These are phyloP conservation scores for Ogataea nakhonphanomensis DNA, from an alignment of 805 yeast genomes.

Conservation along the genomic window DNA sequence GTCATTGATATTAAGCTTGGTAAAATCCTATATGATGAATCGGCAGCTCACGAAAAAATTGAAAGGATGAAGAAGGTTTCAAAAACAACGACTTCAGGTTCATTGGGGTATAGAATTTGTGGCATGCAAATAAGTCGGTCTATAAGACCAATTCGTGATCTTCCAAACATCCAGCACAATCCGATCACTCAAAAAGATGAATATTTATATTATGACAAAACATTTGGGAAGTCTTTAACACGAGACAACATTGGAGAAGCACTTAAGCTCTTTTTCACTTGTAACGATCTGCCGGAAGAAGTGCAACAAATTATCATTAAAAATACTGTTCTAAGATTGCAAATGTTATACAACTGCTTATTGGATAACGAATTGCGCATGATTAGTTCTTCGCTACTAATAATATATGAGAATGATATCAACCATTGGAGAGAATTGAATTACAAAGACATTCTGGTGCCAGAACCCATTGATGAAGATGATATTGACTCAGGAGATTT, in stretches of 20 bases:
- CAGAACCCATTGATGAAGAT: conserved; percentile 31
- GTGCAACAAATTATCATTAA: conserved; percentile 38
- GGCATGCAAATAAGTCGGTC: conserved; percentile 64
- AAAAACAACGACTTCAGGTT: conserved; percentile 73
- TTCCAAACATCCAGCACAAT: conserved; percentile 16
- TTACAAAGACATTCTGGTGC: conserved; percentile 37
- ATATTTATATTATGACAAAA: conserved; percentile 57
- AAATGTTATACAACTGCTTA: conserved; percentile 62
- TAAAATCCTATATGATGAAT: conserved; percentile 59
- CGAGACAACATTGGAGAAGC: conserved; percentile 42
- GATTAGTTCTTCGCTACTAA: conserved; percentile 67
- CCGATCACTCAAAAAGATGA: conserved; percentile 23
- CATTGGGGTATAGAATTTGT: conserved; percentile 72
- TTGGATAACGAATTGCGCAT: conserved; percentile 60
- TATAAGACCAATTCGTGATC: conserved; percentile 6
- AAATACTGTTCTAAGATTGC: conserved; percentile 56
- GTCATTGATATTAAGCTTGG: conserved; percentile 87
- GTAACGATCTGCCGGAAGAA: conserved; percentile 30
- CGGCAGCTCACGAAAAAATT: conserved; percentile 56
- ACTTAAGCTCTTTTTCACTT: conserved; percentile 43
- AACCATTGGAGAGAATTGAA: conserved; percentile 46
- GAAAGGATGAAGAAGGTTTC: conserved; percentile 63
- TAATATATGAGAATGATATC: conserved; percentile 69
- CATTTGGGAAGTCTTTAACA: conserved; percentile 63
- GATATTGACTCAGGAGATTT: conserved; percentile 25